Evolutionary conservation across 257 asterid genomes (phyloP), one percentile per base, ranked within the genome.

Genomic region (Agastache rugosa): DNA sequence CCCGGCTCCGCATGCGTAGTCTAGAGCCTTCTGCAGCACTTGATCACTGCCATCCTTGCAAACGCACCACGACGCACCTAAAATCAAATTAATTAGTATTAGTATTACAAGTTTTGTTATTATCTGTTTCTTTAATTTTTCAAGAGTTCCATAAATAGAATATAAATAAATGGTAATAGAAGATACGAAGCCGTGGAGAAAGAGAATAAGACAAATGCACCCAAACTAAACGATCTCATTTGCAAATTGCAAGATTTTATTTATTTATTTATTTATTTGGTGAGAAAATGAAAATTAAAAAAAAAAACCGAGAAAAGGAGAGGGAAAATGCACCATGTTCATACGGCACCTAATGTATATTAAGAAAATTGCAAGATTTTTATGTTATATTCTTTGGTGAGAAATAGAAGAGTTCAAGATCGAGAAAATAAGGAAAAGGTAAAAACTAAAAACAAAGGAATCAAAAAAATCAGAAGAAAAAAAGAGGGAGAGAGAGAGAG

Each of bases 1-100:
- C 35, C 98, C 97, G 8, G 87, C 80, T 71, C 98, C 98, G 67
- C 98, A 93, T 6, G 98, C 98, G 60, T 86, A 93, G 85, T 93
- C 98, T 58, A 93, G 83, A 3, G 96, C 85, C 74, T 86, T 93
- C 66, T 93, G 98, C 75, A 93, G 37, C 0, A 2, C 69, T 19
- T 79, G 44, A 0, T 89, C 95, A 64, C 78, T 65, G 8, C 98
- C 98, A 14, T 85, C 92, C 78, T 87, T 93, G 90, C 98, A 93
- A 17, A 91, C 75, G 78, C 97, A 93, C 96, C 96, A 93, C 12
- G 88, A 79, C 44, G 87, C 97, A 75, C 90, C 98, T 88, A 67
- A 5, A 5, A 22, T 5, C 27, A 62, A 35, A 1, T n/a, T n/a
- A n/a, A n/a, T n/a, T n/a, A n/a, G n/a, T n/a, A 2, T 0, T 54